Evolutionary conservation across 805 yeast species (phyloP), one percentile per base, ranked within the genome.

Genomic region (Yueomyces sp.): DNA sequence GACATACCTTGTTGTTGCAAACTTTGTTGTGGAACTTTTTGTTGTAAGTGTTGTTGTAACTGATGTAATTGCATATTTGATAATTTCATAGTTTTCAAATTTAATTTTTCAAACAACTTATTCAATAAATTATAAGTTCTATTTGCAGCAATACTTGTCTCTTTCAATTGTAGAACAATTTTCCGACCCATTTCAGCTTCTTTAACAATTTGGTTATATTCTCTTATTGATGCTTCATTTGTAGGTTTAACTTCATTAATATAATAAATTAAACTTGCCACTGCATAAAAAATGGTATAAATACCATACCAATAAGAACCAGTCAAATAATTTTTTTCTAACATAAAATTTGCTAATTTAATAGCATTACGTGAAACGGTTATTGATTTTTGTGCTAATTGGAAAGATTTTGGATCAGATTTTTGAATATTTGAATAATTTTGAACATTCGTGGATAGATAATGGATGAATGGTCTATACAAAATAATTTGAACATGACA

Each of bases 271-370:
- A 87, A 68, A 51, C 95, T 85, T 0, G 95, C 94, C 42, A 87
- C 88, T 1, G 94, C 79, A 59, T 85, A 87, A 59, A 87, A 87
- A n/a, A 87, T 81, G 0, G 95, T 86, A 60, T 87, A 87, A 59
- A 83, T 79, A n/a, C 92, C 81, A 55, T 85, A 87, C 95, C 96
- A 86, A 59, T 87, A 88, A 0, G 94, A 84, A 2, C 95, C 95
- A 50, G 84, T 77, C 45, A 87, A 66, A 52, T 84, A 67, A 47
- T 81, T 74, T 46, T 77, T 76, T 48, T 75, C 72, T 45, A 83
- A 76, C 85, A 87, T 77, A 49, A 81, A 86, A 52, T 83, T 77
- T 0, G 95, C 88, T 46, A 86, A 60, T 52, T 79, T 74, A 12
- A 87, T 85, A 29, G 82, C 94, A 53, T 81, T 73, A 47, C 94